Evolutionary conservation across 768 basidiomycete genomes (phyloP).

Genomic region (Phaffia australis): DNA sequence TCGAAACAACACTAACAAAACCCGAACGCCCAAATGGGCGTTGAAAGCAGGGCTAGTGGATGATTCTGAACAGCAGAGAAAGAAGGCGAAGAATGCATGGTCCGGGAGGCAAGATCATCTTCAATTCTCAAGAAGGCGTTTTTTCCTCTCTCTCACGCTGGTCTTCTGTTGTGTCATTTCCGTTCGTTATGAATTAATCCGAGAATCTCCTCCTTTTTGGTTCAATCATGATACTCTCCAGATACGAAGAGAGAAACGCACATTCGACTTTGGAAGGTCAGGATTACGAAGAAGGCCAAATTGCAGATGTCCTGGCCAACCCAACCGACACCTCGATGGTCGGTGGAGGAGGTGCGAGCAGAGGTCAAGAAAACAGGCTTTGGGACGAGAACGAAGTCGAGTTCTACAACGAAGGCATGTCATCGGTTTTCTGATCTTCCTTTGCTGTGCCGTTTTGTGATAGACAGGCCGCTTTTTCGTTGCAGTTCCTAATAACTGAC

Average conservation of each 20-base stretch:
- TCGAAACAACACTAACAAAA: slow-evolving; percentile 83
- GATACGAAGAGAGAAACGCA: slow-evolving; percentile 23
- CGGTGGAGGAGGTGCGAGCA: neutral
- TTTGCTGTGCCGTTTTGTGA: neutral
- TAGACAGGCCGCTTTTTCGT: neutral
- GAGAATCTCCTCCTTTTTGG: neutral
- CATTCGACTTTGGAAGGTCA: slow-evolving; percentile 18
- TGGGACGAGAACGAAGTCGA: slow-evolving; percentile 36
- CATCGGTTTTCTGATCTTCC: neutral
- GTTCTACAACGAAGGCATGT: slow-evolving; percentile 35
- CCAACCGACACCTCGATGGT: slow-evolving; percentile 25
- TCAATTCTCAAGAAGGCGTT: no score
- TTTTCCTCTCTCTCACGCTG: no score
- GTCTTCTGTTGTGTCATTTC: no score
- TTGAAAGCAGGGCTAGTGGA: slow-evolving; percentile 75
- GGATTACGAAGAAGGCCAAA: slow-evolving; percentile 24
- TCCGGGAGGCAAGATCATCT: slow-evolving; percentile 49
- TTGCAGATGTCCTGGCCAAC: slow-evolving; percentile 18
- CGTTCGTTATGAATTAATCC: neutral
- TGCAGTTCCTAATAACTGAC: no score
- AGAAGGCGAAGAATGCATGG: slow-evolving; percentile 75
- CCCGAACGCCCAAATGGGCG: slow-evolving; percentile 92
- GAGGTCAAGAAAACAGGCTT: slow-evolving; percentile 33
- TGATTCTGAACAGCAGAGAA: slow-evolving; percentile 62
- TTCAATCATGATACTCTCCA: neutral